A percentile compares a stretch with the other conserved stretches of the same genome.
phyloP scores from a whole-genome alignment of 139 green algal species.

The Astrephomene gubernaculifera region DNA sequence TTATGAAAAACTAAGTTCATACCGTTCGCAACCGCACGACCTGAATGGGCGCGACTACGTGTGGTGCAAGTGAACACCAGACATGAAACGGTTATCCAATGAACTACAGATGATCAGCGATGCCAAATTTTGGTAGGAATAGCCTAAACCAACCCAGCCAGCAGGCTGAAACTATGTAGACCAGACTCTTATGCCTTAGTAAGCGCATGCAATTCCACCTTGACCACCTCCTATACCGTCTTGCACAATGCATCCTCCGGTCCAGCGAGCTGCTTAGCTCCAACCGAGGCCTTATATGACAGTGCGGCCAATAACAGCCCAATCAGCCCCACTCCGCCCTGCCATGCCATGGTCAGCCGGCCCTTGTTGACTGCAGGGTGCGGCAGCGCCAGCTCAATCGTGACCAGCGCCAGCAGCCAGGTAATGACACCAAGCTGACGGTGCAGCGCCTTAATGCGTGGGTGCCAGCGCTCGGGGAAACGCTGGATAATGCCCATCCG shows the following conservation, averaged over 20 bases:
- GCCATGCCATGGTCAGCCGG: constrained; percentile 14
- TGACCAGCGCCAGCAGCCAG: constrained; percentile 65
- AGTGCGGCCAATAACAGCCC: not conserved
- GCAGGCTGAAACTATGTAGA: no score
- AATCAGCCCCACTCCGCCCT: not conserved
- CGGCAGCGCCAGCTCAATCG: constrained; percentile 70
- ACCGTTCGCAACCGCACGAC: no score
- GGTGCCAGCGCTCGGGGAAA: constrained; percentile 64
- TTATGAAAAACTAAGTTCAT: no score
- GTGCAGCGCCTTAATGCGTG: constrained; percentile 67
- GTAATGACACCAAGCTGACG: constrained; percentile 53
- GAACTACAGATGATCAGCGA: no score
- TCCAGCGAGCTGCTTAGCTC: not conserved
- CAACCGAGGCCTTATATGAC: not conserved
- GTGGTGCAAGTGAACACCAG: no score
- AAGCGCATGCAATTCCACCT: no score
- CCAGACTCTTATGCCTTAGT: no score
- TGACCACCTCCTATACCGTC: constrained; percentile 9
- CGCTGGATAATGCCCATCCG: constrained; percentile 62
- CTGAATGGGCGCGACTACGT: no score
- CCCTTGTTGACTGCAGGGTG: constrained; percentile 60
- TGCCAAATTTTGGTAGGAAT: no score
- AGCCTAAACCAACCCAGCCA: no score
- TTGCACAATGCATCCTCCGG: constrained; percentile 5
- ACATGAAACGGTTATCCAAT: no score